Conservation (phyloP, 108 stramenopile species). For the Skeletonema costatum region DNA sequence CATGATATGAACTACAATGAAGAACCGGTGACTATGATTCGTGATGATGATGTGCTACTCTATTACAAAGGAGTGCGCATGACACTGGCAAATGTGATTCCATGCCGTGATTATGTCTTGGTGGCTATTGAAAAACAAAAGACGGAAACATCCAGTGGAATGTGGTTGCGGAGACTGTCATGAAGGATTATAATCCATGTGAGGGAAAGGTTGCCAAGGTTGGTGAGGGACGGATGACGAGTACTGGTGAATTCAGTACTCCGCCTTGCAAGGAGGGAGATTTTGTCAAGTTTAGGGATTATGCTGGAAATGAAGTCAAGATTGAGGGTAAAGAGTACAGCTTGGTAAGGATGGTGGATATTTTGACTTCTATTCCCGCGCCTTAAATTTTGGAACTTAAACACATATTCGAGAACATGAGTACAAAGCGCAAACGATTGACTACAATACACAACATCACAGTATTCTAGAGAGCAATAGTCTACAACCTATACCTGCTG, state of each 20-base stretch:
- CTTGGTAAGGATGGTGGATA: constrained; percentile 91
- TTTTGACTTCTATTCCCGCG: constrained; percentile 58
- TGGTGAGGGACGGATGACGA: constrained; percentile 90
- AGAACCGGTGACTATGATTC: constrained; percentile 88
- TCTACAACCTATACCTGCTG: too few relatives aligned
- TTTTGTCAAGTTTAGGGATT: constrained; percentile 93
- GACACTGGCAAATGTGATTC: constrained; percentile 81
- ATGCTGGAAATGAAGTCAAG: constrained; percentile 92
- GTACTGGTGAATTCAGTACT: constrained; percentile 75
- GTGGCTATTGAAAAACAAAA: constrained; percentile 71
- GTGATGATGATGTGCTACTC: constrained; percentile 92
- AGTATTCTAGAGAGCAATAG: background rate
- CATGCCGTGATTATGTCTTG: constrained; percentile 90
- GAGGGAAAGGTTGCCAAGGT: constrained; percentile 92
- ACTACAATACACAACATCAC: background rate
- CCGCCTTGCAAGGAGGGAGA: constrained; percentile 84
- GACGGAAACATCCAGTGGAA: constrained; percentile 78
- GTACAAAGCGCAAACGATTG: too few relatives aligned
- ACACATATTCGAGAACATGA: background rate
- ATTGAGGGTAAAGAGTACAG: constrained; percentile 88
- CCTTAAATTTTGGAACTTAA: too few relatives aligned
- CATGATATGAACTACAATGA: constrained; percentile 89
- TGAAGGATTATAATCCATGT: constrained; percentile 72
- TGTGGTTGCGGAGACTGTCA: constrained; percentile 82
- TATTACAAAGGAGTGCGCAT: constrained; percentile 85